Evolutionary conservation across 2,329 filamentous ascomycete genomes (phyloP).

Genomic region (Claviceps pazoutovae): DNA sequence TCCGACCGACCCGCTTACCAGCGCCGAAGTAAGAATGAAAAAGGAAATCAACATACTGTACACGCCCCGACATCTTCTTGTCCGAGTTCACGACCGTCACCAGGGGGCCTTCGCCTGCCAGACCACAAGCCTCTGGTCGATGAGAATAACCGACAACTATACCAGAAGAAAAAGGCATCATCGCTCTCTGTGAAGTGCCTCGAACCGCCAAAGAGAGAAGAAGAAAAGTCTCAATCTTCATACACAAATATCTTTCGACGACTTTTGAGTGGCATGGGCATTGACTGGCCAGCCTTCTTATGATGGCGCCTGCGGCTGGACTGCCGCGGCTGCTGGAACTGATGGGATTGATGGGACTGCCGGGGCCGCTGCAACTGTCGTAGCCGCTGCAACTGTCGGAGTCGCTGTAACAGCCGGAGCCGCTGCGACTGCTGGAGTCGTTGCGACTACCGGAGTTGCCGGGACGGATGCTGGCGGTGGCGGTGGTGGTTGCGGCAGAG

Average conservation of each 20-base stretch:
- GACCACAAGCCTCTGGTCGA: neutral
- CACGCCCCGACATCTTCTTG: conserved; percentile 2
- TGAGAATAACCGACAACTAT: neutral
- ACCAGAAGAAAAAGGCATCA: conserved; percentile 1
- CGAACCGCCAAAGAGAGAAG: neutral
- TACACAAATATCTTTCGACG: conserved; percentile 10
- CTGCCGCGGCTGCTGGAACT: conserved; percentile 9
- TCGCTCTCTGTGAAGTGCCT: conserved; percentile 2
- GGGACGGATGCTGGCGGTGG: conserved; percentile 2
- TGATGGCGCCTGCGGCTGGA: conserved; percentile 14
- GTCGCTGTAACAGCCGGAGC: neutral
- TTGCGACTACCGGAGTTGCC: neutral
- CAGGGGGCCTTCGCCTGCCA: neutral
- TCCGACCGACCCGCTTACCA: neutral
- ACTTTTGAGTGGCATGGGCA: neutral
- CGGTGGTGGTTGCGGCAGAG: conserved; percentile 4
- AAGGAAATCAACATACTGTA: conserved; percentile 5
- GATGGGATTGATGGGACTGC: too few relatives aligned
- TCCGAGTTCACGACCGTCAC: neutral
- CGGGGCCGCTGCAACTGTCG: conserved; percentile 11
- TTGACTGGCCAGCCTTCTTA: conserved; percentile 2
- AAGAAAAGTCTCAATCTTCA: conserved; percentile 7
- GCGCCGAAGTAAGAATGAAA: neutral
- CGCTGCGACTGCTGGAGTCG: neutral
- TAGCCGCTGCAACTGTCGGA: neutral